Percentiles rank a stretch among this genome's conserved stretches.
phyloP scores from a whole-genome alignment of 495 filamentous ascomycete genomes.

The Tuber brumale region DNA sequence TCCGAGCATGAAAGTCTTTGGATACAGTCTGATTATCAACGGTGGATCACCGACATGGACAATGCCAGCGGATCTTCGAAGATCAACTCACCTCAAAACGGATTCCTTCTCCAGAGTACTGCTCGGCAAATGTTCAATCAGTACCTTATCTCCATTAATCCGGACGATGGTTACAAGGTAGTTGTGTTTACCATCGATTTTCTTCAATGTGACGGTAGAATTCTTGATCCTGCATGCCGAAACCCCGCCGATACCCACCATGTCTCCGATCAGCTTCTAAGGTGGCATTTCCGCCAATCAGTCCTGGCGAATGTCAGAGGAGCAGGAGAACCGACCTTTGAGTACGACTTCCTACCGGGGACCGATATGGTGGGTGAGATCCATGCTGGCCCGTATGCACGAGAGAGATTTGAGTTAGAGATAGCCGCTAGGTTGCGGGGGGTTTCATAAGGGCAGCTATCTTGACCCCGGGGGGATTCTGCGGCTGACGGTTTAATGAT shows the following conservation, averaged over 20 bases:
- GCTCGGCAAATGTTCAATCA: conserved; percentile 20
- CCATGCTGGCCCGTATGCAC: conserved; percentile 24
- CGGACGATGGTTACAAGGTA: conserved; percentile 37
- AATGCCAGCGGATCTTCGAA: conserved; percentile 3
- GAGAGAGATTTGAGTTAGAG: too few species aligned
- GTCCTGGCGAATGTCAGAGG: conserved; percentile 40
- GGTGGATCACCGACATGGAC: conserved; percentile 22
- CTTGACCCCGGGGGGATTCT: not conserved
- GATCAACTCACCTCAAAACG: not conserved
- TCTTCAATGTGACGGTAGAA: conserved; percentile 20
- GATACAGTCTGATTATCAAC: not conserved
- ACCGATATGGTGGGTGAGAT: conserved; percentile 37
- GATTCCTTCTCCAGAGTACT: not conserved
- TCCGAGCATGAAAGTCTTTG: conserved; percentile 4
- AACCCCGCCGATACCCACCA: conserved; percentile 33
- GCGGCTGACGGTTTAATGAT: not conserved
- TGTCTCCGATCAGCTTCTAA: conserved; percentile 32
- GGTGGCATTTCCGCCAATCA: conserved; percentile 39
- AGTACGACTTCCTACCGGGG: conserved; percentile 40
- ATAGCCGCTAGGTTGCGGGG: conserved; percentile 17
- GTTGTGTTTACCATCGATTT: conserved; percentile 26
- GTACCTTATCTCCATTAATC: conserved; percentile 9
- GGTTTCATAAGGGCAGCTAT: not conserved
- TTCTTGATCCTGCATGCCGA: conserved; percentile 34
- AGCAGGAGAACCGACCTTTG: not conserved